Conservation (phyloP, 2,329 filamentous ascomycete genomes). For the Passalora sequoiae region DNA sequence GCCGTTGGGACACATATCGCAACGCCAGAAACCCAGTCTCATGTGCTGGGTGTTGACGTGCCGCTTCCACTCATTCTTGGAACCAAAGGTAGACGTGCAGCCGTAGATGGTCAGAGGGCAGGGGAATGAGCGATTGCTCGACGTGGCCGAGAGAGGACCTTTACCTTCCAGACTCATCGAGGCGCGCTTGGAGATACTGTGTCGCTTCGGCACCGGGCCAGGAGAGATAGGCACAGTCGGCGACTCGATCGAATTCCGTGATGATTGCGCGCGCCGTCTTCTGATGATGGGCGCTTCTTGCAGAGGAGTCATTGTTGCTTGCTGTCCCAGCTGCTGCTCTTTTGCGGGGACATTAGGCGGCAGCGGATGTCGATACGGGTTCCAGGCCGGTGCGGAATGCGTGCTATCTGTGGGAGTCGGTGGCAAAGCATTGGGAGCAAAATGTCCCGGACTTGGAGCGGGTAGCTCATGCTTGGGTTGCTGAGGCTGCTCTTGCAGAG, state of each 20-base stretch:
- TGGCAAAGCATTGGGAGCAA: neutral
- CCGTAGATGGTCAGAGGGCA: slow-evolving; percentile 77
- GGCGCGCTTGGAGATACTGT: neutral
- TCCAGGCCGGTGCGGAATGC: neutral
- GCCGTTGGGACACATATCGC: slow-evolving; percentile 53
- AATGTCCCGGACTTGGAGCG: neutral
- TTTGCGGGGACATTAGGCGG: neutral
- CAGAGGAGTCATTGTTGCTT: too few relatives aligned
- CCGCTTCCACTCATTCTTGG: slow-evolving; percentile 95
- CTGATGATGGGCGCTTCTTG: slow-evolving; percentile 5
- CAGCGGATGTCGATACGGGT: slow-evolving; percentile 2
- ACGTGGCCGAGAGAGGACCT: slow-evolving; percentile 1
- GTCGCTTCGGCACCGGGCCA: slow-evolving; percentile 3
- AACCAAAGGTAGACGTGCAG: slow-evolving; percentile 66
- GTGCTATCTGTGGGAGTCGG: neutral
- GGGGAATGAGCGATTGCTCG: slow-evolving; percentile 48
- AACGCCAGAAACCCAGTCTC: slow-evolving; percentile 68
- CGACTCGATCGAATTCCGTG: slow-evolving; percentile 4
- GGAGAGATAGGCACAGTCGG: slow-evolving; percentile 3
- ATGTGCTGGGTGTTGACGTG: slow-evolving; percentile 79
- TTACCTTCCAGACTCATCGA: neutral
- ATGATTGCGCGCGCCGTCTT: slow-evolving; percentile 2
- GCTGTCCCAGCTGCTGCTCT: neutral
- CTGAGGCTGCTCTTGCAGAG: neutral
- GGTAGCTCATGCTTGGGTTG: neutral